Evolutionary conservation across 2,329 filamentous ascomycete species (phyloP).

Genomic region (Colletotrichum salicis): DNA sequence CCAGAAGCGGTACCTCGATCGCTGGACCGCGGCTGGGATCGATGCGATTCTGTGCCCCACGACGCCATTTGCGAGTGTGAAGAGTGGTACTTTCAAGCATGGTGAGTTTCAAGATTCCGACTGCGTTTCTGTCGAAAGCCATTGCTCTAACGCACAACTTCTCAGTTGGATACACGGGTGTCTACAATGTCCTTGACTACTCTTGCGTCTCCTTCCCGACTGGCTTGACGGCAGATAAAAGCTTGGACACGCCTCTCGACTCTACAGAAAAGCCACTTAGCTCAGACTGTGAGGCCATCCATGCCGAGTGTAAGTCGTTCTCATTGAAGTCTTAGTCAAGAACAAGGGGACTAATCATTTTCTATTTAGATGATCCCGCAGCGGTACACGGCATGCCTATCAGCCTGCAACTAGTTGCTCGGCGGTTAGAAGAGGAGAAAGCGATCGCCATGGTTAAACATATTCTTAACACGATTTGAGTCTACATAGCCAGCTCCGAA

Average conservation of each 20-base stretch:
- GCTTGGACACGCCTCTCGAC: conserved; percentile 46
- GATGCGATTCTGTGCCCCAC: conserved; percentile 73
- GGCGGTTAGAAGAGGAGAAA: conserved; percentile 55
- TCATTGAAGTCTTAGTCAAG: too few relatives aligned
- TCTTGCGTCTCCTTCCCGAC: conserved; percentile 59
- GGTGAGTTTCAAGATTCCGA: conserved; percentile 42
- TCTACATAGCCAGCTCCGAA: not conserved
- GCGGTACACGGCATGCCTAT: conserved; percentile 55
- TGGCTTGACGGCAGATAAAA: conserved; percentile 52
- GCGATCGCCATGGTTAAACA: conserved; percentile 46
- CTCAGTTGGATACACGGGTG: conserved; percentile 60
- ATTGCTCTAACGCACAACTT: not conserved
- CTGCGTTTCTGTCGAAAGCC: not conserved
- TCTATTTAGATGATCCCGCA: conserved; percentile 48
- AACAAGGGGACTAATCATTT: not conserved
- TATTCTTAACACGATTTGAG: conserved; percentile 28
- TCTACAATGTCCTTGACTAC: conserved; percentile 62
- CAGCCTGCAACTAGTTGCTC: conserved; percentile 55
- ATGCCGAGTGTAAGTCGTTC: conserved; percentile 53
- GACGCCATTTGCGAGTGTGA: conserved; percentile 55
- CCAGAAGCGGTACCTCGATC: conserved; percentile 58
- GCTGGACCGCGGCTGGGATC: conserved; percentile 59
- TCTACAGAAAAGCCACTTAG: conserved; percentile 48
- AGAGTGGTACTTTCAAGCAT: conserved; percentile 56
- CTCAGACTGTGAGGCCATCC: conserved; percentile 49